Conservation (phyloP, 495 filamentous ascomycete genomes). For the Copromyces sp. region DNA sequence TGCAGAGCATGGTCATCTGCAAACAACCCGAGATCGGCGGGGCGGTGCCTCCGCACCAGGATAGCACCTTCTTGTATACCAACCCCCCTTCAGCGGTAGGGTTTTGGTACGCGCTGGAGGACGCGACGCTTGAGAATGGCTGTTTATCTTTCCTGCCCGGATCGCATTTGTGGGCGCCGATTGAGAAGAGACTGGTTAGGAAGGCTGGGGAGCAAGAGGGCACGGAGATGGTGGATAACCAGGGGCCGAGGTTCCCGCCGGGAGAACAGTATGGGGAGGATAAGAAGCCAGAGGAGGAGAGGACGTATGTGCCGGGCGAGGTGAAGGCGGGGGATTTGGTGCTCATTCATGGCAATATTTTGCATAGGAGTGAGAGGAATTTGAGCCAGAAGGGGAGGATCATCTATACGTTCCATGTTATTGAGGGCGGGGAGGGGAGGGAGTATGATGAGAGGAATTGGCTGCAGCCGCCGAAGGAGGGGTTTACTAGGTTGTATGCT, state of each 20-base stretch:
- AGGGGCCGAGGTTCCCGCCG: conserved; percentile 28
- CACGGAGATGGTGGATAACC: conserved; percentile 43
- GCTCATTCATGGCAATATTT: conserved; percentile 88
- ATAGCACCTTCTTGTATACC: conserved; percentile 88
- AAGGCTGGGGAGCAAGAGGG: conserved; percentile 32
- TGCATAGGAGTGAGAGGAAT: conserved; percentile 96
- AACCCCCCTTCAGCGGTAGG: conserved; percentile 82
- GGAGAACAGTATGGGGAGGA: conserved; percentile 32
- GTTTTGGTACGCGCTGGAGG: conserved; percentile 94
- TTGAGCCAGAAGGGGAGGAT: conserved; percentile 72
- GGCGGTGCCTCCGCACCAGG: conserved; percentile 77
- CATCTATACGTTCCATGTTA: conserved; percentile 97
- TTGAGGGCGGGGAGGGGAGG: conserved; percentile 61
- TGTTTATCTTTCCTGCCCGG: conserved; percentile 78
- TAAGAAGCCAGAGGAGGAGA: conserved; percentile 26
- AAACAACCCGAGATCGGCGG: conserved; percentile 96
- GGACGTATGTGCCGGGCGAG: conserved; percentile 58
- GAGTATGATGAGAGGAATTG: conserved; percentile 83
- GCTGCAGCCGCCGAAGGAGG: conserved; percentile 72
- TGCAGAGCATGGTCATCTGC: conserved; percentile 97
- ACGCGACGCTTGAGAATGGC: conserved; percentile 74
- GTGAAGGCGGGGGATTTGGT: conserved; percentile 84
- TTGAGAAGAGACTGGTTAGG: conserved; percentile 67
- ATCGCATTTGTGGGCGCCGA: conserved; percentile 55
- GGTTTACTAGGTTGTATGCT: conserved; percentile 58